Base-by-base conservation (phyloP, 441 rosid species). In the Aquilaria agallochum region DNA sequence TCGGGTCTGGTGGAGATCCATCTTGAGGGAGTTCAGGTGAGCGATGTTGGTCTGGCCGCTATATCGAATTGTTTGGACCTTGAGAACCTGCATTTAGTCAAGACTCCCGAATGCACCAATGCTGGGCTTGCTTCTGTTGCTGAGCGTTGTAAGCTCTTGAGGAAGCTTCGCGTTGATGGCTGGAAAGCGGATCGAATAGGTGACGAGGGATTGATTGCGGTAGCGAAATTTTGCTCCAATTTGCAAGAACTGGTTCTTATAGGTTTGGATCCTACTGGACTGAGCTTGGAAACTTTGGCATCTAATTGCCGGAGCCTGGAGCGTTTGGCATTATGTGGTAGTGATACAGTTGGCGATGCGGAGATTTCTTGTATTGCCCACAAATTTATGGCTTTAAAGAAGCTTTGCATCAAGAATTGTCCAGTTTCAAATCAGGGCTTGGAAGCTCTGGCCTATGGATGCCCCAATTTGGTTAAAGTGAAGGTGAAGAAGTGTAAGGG, bases 151-250 rank as follows among this genome's bases (percentile, higher is more conserved):
- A 85, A 74, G 66, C 70, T 80, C 31, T 57, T 87, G 58, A 80
- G 90, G 60, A 90, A 87, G 84, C 89, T 90, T 68, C 84, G 87
- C 70, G 79, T 85, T 64, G 95, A 87, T 78, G 95, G 90, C 50
- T 81, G 82, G 78, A 88, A 83, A 70, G 81, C 87, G 0, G 80
- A 86, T 62, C 79, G 90, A 20, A 82, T 88, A 20, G 89, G 92
- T 0, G 95, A 88, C 49, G 83, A 82, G 42, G 95, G 92, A 31
- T 60, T 88, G 31, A 62, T 74, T 2, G 70, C 90, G 0, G 82
- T 88, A 5, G 89, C 86, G 0, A 83, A 83, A 63, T 69, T 65
- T 40, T 85, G 92, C 70, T 70, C 81, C 27, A 85, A 79, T 67
- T 72, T 88, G 67, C 92, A 85, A 63, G 92, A 88, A 68, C 63